A percentile compares a stretch with the other conserved stretches of the same genome.
Conservation (phyloP, 1,284 basidiomycete species). For the Microbotryum scabiosae region DNA sequence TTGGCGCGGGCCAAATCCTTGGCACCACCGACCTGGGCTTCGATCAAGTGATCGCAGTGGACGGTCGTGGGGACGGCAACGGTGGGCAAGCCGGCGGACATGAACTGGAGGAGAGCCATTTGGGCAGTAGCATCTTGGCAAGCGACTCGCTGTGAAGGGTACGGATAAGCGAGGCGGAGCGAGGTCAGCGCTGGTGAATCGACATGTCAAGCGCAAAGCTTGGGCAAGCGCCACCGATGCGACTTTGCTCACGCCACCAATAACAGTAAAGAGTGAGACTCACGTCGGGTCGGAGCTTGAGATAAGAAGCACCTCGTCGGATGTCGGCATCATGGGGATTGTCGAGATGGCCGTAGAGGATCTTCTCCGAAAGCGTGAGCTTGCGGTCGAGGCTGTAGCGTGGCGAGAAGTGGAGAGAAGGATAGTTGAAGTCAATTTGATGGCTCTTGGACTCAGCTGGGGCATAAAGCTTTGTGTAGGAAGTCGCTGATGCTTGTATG, state of each 20-base stretch:
- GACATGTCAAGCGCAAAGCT: slow-evolving; percentile 3
- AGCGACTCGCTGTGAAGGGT: slow-evolving; percentile 70
- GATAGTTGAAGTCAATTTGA: too few relatives aligned
- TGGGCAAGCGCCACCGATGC: not conserved
- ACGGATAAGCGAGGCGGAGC: slow-evolving; percentile 1
- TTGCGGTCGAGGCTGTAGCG: slow-evolving; percentile 71
- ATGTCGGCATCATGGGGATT: slow-evolving; percentile 87
- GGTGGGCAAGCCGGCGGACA: slow-evolving; percentile 98
- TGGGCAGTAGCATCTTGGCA: slow-evolving; percentile 98
- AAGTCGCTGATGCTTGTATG: not conserved
- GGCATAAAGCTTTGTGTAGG: not conserved
- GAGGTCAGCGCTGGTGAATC: slow-evolving; percentile 12
- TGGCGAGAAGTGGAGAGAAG: not conserved
- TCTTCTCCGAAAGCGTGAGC: slow-evolving; percentile 94
- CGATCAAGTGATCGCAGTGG: slow-evolving; percentile 98
- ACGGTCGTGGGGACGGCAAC: slow-evolving; percentile 96
- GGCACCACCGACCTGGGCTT: slow-evolving; percentile 87
- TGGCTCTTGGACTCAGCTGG: too few relatives aligned
- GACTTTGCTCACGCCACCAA: not conserved
- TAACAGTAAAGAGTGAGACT: slow-evolving; percentile 39
- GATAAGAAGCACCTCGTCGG: slow-evolving; percentile 75
- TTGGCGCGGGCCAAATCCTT: slow-evolving; percentile 90
- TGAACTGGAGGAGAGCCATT: slow-evolving; percentile 99
- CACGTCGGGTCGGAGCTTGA: slow-evolving; percentile 92
- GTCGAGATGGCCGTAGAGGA: slow-evolving; percentile 96